Evolutionary conservation across 352 stramenopile genomes (phyloP).

Genomic region (Halophytophthora polymorphica): DNA sequence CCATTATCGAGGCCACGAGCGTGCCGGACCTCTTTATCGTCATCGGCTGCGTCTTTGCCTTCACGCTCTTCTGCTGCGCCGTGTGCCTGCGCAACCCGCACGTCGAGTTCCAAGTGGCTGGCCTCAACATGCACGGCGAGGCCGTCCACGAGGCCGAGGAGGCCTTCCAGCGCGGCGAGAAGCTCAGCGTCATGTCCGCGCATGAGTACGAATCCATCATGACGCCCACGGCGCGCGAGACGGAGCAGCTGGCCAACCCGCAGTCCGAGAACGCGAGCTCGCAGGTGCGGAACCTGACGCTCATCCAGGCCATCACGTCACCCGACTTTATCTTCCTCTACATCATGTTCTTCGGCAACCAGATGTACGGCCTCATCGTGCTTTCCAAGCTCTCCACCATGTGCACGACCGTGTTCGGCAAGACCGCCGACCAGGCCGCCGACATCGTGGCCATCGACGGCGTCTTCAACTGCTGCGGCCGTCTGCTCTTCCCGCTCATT

Average conservation of each 20-base stretch:
- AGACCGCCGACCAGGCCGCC: conserved; percentile 29
- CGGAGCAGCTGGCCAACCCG: conserved; percentile 26
- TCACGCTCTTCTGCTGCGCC: conserved; percentile 36
- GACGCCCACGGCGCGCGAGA: conserved; percentile 29
- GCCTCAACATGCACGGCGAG: conserved; percentile 66
- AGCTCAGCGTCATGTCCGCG: conserved; percentile 38
- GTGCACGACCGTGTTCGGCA: conserved; percentile 48
- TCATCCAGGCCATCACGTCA: conserved; percentile 51
- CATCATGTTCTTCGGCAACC: conserved; percentile 68
- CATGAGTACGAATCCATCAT: conserved; percentile 45
- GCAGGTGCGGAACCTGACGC: conserved; percentile 44
- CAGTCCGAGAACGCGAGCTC: conserved; percentile 20
- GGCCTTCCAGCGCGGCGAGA: conserved; percentile 29
- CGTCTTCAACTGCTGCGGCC: conserved; percentile 56
- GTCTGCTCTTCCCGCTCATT: conserved; percentile 42
- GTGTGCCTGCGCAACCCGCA: conserved; percentile 48
- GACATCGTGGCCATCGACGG: conserved; percentile 65
- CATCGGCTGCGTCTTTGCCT: conserved; percentile 40
- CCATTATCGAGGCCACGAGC: conserved; percentile 45
- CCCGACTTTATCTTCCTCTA: conserved; percentile 66
- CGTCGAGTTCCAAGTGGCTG: conserved; percentile 38
- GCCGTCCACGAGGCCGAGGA: conserved; percentile 33
- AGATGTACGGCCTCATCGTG: conserved; percentile 64
- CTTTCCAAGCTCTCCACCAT: conserved; percentile 62
- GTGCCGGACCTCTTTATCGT: conserved; percentile 48